These are phyloP conservation scores for Protomyces arabidopsidicola DNA, from an alignment of 1,139 yeast species.

Conservation along the genomic window DNA sequence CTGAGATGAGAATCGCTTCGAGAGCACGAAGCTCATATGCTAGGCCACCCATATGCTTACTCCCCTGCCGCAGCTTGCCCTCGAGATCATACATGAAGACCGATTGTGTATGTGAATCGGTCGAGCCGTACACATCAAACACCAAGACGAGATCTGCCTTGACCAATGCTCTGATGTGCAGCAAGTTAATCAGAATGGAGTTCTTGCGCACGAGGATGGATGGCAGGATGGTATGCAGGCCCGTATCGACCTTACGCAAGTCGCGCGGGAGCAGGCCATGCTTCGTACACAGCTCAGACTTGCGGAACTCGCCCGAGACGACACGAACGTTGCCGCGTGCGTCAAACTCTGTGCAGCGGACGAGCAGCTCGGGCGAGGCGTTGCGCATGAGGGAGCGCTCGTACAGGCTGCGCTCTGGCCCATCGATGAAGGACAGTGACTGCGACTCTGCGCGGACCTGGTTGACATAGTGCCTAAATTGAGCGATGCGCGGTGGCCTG, in stretches of 20 bases:
- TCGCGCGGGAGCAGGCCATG: constrained; percentile 79
- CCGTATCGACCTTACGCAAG: constrained; percentile 79
- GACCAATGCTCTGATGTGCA: constrained; percentile 82
- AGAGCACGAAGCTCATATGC: constrained; percentile 82
- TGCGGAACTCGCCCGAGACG: constrained; percentile 71
- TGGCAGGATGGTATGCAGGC: constrained; percentile 84
- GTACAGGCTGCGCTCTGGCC: constrained; percentile 6
- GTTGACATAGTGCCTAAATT: not conserved
- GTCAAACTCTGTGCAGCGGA: constrained; percentile 75
- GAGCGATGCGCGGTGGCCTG: not conserved
- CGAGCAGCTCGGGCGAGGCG: constrained; percentile 32
- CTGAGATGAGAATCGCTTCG: constrained; percentile 80
- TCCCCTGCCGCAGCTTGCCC: constrained; percentile 57
- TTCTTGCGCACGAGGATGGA: constrained; percentile 72
- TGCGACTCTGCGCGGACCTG: not conserved
- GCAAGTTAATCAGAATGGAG: constrained; percentile 70
- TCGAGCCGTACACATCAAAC: constrained; percentile 66
- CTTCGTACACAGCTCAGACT: constrained; percentile 66
- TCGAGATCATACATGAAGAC: constrained; percentile 83
- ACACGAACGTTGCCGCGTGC: constrained; percentile 63
- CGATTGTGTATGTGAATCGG: constrained; percentile 60
- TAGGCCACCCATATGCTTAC: constrained; percentile 41
- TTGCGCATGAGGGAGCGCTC: constrained; percentile 15
- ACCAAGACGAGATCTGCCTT: constrained; percentile 75
- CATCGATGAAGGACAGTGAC: constrained; percentile 1